Base-by-base conservation (phyloP, 2,329 filamentous ascomycete species). In the Xylariomycetidae sp. region DNA sequence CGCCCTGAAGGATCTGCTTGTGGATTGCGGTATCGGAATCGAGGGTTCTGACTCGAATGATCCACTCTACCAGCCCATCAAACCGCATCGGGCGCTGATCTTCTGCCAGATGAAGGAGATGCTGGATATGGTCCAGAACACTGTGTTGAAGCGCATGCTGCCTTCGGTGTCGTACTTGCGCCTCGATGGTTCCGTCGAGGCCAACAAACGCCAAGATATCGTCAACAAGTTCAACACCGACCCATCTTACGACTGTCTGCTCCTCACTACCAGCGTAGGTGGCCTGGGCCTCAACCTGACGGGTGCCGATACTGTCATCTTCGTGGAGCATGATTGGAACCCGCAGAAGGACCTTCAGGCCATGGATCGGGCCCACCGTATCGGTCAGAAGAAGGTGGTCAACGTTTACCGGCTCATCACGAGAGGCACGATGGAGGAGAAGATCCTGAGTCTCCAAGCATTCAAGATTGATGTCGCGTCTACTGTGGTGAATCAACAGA, bases 81-180 rank as follows among this genome's bases (percentile, higher is more conserved):
- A 92, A 41, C 92, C 90, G 19, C 92, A 98, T 57, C 85, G 92
- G 27, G 93, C 92, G 1, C 76, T 98, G 18, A 84, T 98, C 47
- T 98, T 98, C 70, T 98, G 92, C 53, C 92, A 98, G 59, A 95
- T 98, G 87, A 98, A 98, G 64, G 92, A 98, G 60, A 98, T 98
- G 93, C 73, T 98, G 16, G 92, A 98, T 59, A 96, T 98, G 77
- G 93, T 98, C 3, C 89, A 96, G 56, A 87, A 84, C 50, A 89
- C 90, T 37, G 92, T 98, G 1, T 66, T 98, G 24, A 87, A 86
- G 58, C 83, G 84, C 52, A 73, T 96, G 63, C 73, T 98, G n/a
- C 92, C 92, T 1, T 85, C 82, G 0, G 89, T 95, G 5, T 92
- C 93, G 23, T 95, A 83, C 56, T 76, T 96, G 37, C 85, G 93